phyloP scores from a whole-genome alignment of 495 filamentous ascomycete species.

The Xylaria grammica region DNA sequence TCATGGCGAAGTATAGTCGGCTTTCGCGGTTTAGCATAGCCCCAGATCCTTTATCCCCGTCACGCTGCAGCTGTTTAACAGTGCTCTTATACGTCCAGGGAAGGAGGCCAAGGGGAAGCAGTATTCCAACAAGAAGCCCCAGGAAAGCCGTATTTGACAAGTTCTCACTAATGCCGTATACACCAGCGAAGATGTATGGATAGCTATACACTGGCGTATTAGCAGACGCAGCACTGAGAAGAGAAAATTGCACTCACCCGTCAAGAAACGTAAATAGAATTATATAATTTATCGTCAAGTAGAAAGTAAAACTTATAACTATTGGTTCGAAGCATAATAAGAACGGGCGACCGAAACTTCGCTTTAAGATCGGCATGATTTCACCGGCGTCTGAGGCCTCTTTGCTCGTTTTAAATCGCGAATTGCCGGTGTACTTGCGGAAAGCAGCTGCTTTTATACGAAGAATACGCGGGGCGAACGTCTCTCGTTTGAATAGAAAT shows the following conservation, averaged over 20 bases:
- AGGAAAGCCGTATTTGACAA: slow-evolving; percentile 62
- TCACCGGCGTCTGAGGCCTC: slow-evolving; percentile 68
- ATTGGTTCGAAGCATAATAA: slow-evolving; percentile 73
- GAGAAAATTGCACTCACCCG: not conserved
- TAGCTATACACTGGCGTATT: slow-evolving; percentile 49
- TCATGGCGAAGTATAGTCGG: slow-evolving; percentile 60
- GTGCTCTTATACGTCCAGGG: slow-evolving; percentile 46
- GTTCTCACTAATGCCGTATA: slow-evolving; percentile 57
- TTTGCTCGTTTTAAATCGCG: slow-evolving; percentile 67
- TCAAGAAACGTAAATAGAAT: slow-evolving; percentile 67
- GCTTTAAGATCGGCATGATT: slow-evolving; percentile 59
- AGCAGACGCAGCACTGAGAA: not conserved
- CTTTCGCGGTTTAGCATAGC: slow-evolving; percentile 48
- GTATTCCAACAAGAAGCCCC: slow-evolving; percentile 60
- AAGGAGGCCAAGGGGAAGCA: slow-evolving; percentile 46
- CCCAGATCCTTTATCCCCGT: slow-evolving; percentile 38
- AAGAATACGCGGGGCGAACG: slow-evolving; percentile 67
- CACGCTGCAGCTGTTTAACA: not conserved
- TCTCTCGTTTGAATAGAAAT: slow-evolving; percentile 71
- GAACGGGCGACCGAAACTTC: slow-evolving; percentile 69
- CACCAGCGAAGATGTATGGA: slow-evolving; percentile 61
- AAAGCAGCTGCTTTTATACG: slow-evolving; percentile 66
- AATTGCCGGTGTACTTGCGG: slow-evolving; percentile 68
- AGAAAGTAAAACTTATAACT: slow-evolving; percentile 65
- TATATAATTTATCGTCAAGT: slow-evolving; percentile 65